Conservation (phyloP, 2,329 filamentous ascomycete species). For the Paramyrothecium roridum region DNA sequence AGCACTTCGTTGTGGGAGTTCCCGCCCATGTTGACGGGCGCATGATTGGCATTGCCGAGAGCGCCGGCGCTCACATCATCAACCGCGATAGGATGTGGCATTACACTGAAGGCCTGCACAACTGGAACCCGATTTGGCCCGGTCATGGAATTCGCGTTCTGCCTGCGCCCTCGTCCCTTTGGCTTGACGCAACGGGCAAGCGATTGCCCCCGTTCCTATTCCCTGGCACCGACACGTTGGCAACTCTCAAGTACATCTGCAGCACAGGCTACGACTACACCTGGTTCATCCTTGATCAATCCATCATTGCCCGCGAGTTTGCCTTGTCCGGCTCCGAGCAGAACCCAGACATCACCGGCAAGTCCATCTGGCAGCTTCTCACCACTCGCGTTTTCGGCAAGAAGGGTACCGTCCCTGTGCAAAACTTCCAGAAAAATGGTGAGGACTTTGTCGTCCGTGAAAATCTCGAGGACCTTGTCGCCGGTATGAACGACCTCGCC, state of each 20-base stretch:
- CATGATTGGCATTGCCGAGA: conserved; percentile 56
- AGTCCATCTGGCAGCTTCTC: conserved; percentile 48
- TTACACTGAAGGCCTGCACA: conserved; percentile 60
- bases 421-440: conserved; percentile 57
- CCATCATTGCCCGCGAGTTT: conserved; percentile 60
- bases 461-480: conserved; percentile 51
- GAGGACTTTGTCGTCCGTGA: conserved; percentile 58
- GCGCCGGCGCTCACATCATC: conserved; percentile 50
- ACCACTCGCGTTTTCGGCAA: conserved; percentile 48
- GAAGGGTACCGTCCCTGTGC: conserved; percentile 52
- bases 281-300: conserved; percentile 59
- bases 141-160: conserved; percentile 58
- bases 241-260: conserved; percentile 57
- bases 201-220: conserved; percentile 54
- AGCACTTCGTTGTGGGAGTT: conserved; percentile 57
- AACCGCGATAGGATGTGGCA: conserved; percentile 66
- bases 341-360: conserved; percentile 57
- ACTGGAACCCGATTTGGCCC: conserved; percentile 63
- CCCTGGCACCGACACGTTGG: conserved; percentile 56
- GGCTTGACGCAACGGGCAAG: conserved; percentile 59
- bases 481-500: conserved; percentile 57
- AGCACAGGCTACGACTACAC: conserved; percentile 59
- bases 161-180: conserved; percentile 58
- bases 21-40: conserved; percentile 63
- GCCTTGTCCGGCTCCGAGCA: conserved; percentile 61